Percentiles rank a stretch among this genome's conserved stretches.
phyloP scores from a whole-genome alignment of 495 filamentous ascomycete species.

The Bathelium albidoporum region DNA sequence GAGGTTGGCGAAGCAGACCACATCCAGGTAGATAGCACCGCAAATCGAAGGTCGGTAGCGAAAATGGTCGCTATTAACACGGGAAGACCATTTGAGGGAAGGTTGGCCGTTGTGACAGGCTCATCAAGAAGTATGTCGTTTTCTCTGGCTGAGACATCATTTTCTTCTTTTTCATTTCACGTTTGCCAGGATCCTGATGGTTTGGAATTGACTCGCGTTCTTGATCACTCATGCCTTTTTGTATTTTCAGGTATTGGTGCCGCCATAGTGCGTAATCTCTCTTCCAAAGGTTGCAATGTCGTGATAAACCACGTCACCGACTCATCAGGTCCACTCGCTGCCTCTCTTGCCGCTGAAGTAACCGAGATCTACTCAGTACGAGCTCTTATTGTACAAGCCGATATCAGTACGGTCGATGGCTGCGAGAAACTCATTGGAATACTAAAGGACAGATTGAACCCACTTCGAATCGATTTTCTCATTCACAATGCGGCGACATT shows the following conservation, averaged over 20 bases:
- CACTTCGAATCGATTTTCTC: not conserved
- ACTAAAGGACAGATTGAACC: not conserved
- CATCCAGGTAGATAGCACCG: no score
- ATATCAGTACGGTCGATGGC: not conserved
- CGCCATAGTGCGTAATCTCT: not conserved
- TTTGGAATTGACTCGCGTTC: no score
- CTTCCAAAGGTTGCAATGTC: not conserved
- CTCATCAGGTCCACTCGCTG: not conserved
- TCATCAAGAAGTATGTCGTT: not conserved
- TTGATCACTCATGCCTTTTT: no score
- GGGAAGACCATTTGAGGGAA: not conserved
- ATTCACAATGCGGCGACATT: not conserved
- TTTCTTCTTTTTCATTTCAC: no score
- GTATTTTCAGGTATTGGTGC: not conserved
- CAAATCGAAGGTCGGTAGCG: no score
- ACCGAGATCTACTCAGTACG: not conserved
- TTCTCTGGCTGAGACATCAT: not conserved
- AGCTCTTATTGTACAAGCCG: not conserved
- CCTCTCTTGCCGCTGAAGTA: not conserved
- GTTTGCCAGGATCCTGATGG: no score
- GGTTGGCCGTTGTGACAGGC: not conserved
- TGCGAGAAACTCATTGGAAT: not conserved
- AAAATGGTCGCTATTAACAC: not conserved
- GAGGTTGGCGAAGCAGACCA: no score
- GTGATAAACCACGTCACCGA: not conserved